Conservation (phyloP, 768 basidiomycete species). For the Auriscalpium vulgare region DNA sequence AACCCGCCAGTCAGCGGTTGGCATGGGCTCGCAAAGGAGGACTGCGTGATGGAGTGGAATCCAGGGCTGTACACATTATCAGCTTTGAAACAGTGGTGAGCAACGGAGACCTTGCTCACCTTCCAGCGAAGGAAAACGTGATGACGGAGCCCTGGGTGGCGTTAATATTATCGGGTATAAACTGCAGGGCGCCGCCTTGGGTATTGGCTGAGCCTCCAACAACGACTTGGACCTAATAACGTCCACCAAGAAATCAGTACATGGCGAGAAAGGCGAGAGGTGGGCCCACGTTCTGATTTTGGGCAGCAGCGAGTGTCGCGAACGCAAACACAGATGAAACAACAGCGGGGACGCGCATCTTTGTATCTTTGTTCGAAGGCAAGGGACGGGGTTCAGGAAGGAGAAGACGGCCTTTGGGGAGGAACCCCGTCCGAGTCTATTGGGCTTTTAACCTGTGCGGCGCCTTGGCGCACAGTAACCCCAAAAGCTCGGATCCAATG, state of each 20-base stretch:
- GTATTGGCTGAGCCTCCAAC: neutral
- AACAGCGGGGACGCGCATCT: neutral
- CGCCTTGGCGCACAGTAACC: too few relatives aligned
- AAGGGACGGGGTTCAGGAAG: neutral
- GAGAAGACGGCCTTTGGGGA: neutral
- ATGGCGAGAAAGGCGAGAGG: neutral
- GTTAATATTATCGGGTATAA: slow-evolving; percentile 34
- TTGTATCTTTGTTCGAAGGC: neutral
- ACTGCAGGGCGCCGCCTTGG: slow-evolving; percentile 30
- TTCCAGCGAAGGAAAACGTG: slow-evolving; percentile 42
- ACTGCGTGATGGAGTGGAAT: slow-evolving; percentile 49
- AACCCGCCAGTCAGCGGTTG: slow-evolving; percentile 38
- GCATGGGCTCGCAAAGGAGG: slow-evolving; percentile 38
- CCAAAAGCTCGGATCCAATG: neutral
- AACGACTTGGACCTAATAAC: neutral
- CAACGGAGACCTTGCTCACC: slow-evolving; percentile 22
- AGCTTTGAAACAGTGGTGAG: neutral
- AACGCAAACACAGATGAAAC: neutral
- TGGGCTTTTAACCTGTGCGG: too few relatives aligned
- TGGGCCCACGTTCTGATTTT: neutral
- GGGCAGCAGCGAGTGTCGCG: slow-evolving; percentile 1
- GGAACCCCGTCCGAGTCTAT: neutral
- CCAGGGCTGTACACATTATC: slow-evolving; percentile 29
- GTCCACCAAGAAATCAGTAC: neutral
- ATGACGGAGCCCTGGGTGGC: slow-evolving; percentile 38